Conservation (phyloP, 139 green algal genomes). For the Picochlorum sp. region DNA sequence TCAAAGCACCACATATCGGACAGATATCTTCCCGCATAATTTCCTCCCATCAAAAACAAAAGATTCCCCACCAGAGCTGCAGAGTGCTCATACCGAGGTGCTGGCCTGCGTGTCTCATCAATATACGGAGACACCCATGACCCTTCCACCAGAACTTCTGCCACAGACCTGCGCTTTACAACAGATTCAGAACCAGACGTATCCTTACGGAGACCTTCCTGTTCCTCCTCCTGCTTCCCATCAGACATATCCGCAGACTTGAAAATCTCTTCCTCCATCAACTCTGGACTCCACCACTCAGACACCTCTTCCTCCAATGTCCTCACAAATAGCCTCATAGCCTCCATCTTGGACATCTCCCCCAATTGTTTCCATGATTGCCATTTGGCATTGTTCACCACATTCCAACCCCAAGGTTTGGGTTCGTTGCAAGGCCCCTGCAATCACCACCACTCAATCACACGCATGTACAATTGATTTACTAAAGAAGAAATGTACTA, state of each 20-base stretch:
- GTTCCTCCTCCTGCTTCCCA: not conserved
- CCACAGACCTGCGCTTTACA: slow-evolving; percentile 20
- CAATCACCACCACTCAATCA: not conserved
- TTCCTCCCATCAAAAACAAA: slow-evolving; percentile 78
- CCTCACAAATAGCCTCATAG: slow-evolving; percentile 91
- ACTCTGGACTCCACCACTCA: slow-evolving; percentile 40
- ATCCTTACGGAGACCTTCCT: not conserved
- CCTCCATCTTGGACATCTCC: slow-evolving; percentile 74
- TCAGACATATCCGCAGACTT: not conserved
- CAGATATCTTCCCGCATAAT: slow-evolving; percentile 82
- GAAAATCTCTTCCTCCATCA: not conserved
- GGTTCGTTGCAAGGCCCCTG: slow-evolving; percentile 66
- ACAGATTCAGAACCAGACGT: not conserved
- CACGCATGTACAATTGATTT: not conserved
- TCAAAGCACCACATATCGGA: slow-evolving; percentile 78
- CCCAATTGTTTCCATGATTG: slow-evolving; percentile 71
- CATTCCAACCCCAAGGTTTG: slow-evolving; percentile 84
- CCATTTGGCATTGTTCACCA: slow-evolving; percentile 79
- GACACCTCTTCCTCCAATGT: slow-evolving; percentile 72
- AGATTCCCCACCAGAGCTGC: slow-evolving; percentile 47
- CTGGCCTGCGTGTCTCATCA: slow-evolving; percentile 15
- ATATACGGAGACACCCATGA: slow-evolving; percentile 37
- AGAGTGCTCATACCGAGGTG: slow-evolving; percentile 76
- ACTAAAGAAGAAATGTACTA: not conserved
- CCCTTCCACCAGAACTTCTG: slow-evolving; percentile 36